Base-by-base conservation (phyloP, 2,329 filamentous ascomycete genomes). In the Ophiobolus disseminans region DNA sequence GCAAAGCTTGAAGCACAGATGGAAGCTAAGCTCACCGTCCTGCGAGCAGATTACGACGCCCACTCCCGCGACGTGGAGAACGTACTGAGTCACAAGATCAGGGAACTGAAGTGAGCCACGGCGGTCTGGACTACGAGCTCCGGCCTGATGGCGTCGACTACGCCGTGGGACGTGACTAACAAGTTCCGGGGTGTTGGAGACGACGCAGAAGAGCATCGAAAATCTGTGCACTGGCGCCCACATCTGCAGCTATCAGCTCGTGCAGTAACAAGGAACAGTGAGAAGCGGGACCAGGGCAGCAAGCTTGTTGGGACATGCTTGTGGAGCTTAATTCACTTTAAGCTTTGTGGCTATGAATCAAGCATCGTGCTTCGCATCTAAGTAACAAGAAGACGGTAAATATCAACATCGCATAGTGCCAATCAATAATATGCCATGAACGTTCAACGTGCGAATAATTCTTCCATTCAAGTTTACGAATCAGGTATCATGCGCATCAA, bases 1-100 rank as follows among this genome's bases (percentile, higher is more conserved):
- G 44, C 48, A 13, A 42, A 52, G 2, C 53, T 71, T 32, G 69
- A 71, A 47, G 43, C 52, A n/a, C 31, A 48, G 5, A 67, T 72
- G 60, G 43, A 39, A 2, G 36, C 40, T 22, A 63, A 58, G 28
- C 38, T 66, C 5, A 44, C 26, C 3, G 28, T 36, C 11, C 35
- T 72, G 45, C 50, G 50, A 20, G 40, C 44, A 2, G 39, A 36
- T 10, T 69, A 68, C 37, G 31, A 62, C 9, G 50, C 54, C 5
- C 58, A 67, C 37, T 64, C 62, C 2, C 45, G 50, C 10, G 58
- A 68, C 26, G 38, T 72, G 7, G 47, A 60, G 22, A 40, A n/a
- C 2, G 65, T 68, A 5, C 2, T 66, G 16, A 35, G 57, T 22
- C 41, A 50, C 17, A 50, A 55, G 19, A 54, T 63, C 32, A 63